Evolutionary conservation across 1,139 yeast genomes (phyloP).

Genomic region (Candida sp.): DNA sequence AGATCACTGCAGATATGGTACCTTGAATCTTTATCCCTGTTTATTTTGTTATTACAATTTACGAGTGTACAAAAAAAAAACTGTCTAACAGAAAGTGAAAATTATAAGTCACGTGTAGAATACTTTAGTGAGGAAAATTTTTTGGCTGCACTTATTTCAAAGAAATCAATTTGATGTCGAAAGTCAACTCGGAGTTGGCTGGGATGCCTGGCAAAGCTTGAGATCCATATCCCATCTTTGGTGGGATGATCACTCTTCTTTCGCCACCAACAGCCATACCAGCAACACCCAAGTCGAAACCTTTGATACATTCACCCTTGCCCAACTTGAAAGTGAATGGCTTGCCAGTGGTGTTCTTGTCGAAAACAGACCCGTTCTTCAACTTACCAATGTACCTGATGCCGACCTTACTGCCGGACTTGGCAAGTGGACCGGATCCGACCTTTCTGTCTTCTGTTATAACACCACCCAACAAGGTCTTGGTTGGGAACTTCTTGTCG

Average conservation of each 20-base stretch:
- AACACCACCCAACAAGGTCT: slow-evolving; percentile 92
- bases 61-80: not conserved
- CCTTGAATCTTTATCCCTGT: too few species aligned
- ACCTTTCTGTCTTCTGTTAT: slow-evolving; percentile 88
- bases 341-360: slow-evolving; percentile 96
- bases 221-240: slow-evolving; percentile 96
- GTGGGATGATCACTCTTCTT: slow-evolving; percentile 96
- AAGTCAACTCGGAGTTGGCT: slow-evolving; percentile 93
- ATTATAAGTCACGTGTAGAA: not conserved
- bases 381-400: slow-evolving; percentile 98
- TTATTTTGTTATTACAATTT: not conserved
- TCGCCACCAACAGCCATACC: slow-evolving; percentile 99
- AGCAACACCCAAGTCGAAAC: slow-evolving; percentile 98
- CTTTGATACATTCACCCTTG: slow-evolving; percentile 98
- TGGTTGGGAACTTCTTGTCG: slow-evolving; percentile 58
- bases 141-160: slow-evolving; percentile 57
- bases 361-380: slow-evolving; percentile 95
- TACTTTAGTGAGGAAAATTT: too few species aligned
- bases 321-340: slow-evolving; percentile 93
- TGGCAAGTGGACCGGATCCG: slow-evolving; percentile 90
- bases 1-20: too few species aligned
- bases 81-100: not conserved
- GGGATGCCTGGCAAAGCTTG: slow-evolving; percentile 97
- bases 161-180: slow-evolving; percentile 93
- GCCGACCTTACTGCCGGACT: slow-evolving; percentile 90